Conservation (phyloP, 1,284 basidiomycete species). For the Anthracocystis panici-leucophaei region DNA sequence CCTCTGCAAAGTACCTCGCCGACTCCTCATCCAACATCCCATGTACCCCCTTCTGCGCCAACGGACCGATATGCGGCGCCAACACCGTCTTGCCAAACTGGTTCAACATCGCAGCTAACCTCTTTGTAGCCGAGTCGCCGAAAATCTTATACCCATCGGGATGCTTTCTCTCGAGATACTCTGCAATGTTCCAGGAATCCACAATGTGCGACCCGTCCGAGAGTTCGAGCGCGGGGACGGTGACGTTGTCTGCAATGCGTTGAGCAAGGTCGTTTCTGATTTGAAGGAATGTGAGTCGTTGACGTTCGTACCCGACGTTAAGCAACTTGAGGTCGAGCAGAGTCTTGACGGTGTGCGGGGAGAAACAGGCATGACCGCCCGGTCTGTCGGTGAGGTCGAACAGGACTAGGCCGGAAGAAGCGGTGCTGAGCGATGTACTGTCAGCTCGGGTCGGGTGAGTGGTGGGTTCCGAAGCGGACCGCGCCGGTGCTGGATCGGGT, state of each 20-base stretch:
- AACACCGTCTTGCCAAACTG: slow-evolving; percentile 48
- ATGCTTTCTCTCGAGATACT: slow-evolving; percentile 50
- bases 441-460: slow-evolving; percentile 20
- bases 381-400: slow-evolving; percentile 56
- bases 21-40: slow-evolving; percentile 51
- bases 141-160: slow-evolving; percentile 43
- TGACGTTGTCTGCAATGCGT: slow-evolving; percentile 52
- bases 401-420: slow-evolving; percentile 49
- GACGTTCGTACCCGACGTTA: slow-evolving; percentile 57
- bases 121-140: slow-evolving; percentile 41
- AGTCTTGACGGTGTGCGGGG: slow-evolving; percentile 58
- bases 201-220: slow-evolving; percentile 55
- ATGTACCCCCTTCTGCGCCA: slow-evolving; percentile 39
- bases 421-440: slow-evolving; percentile 30
- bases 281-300: slow-evolving; percentile 58
- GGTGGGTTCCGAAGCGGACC: slow-evolving; percentile 17
- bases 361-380: slow-evolving; percentile 36
- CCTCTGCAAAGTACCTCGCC: slow-evolving; percentile 50
- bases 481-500: slow-evolving; percentile 25
- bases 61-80: slow-evolving; percentile 39
- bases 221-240: slow-evolving; percentile 57
- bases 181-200: slow-evolving; percentile 59
- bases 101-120: slow-evolving; percentile 52
- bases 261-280: slow-evolving; percentile 53
- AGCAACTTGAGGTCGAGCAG: slow-evolving; percentile 59